These are phyloP conservation scores for Nitzschia putrida DNA, from an alignment of 108 stramenopile species.

Conservation along the genomic window DNA sequence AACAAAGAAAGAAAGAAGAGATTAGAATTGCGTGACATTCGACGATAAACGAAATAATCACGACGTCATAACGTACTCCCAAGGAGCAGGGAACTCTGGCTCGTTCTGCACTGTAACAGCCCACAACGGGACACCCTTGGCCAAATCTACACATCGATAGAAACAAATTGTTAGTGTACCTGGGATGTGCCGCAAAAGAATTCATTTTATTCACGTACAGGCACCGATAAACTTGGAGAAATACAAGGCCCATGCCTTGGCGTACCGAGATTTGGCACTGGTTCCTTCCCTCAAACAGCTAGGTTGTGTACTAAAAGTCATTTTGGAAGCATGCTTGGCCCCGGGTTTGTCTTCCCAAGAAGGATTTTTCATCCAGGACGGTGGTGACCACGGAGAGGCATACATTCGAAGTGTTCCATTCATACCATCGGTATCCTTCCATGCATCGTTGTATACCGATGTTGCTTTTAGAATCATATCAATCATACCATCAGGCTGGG, in stretches of 20 bases:
- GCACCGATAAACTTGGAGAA: slow-evolving; percentile 83
- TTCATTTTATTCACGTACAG: slow-evolving; percentile 40
- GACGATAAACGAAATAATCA: background rate
- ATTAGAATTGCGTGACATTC: background rate
- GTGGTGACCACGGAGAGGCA: slow-evolving; percentile 93
- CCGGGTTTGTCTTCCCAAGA: slow-evolving; percentile 34
- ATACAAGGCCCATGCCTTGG: slow-evolving; percentile 80
- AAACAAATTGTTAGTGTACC: background rate
- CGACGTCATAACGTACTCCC: slow-evolving; percentile 58
- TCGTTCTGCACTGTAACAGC: slow-evolving; percentile 92
- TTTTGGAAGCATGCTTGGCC: slow-evolving; percentile 34
- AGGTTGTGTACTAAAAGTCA: slow-evolving; percentile 71
- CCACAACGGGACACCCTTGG: slow-evolving; percentile 65
- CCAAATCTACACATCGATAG: slow-evolving; percentile 36
- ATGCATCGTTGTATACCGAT: slow-evolving; percentile 36
- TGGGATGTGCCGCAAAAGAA: background rate
- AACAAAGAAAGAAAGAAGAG: background rate
- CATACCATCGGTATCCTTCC: slow-evolving; percentile 26
- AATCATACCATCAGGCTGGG: slow-evolving; percentile 74
- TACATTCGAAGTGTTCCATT: slow-evolving; percentile 69
- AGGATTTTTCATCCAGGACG: slow-evolving; percentile 94
- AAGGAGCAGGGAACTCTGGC: slow-evolving; percentile 94
- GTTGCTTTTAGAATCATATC: slow-evolving; percentile 73
- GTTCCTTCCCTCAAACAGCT: slow-evolving; percentile 80
- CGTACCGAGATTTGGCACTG: slow-evolving; percentile 64